These are phyloP conservation scores for Lachnellula cervina DNA, from an alignment of 2,329 filamentous ascomycete species.

Conservation along the genomic window DNA sequence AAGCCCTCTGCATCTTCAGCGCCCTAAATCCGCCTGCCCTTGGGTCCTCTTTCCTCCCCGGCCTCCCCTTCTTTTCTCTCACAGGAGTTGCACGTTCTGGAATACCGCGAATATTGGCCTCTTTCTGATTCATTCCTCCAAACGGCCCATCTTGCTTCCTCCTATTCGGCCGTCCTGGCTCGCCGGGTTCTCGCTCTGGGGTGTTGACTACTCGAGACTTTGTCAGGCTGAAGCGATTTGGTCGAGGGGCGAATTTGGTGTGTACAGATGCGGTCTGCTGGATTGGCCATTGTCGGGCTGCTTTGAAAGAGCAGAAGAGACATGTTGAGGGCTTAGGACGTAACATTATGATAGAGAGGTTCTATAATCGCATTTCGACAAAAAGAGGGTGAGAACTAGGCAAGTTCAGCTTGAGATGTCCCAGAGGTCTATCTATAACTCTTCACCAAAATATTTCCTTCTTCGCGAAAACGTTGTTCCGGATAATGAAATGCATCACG, in stretches of 20 bases:
- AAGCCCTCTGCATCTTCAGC: slow-evolving; percentile 84
- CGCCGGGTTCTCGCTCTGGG: slow-evolving; percentile 3
- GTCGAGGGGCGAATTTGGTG: slow-evolving; percentile 21
- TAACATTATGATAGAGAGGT: slow-evolving; percentile 18
- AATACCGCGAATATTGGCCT: slow-evolving; percentile 39
- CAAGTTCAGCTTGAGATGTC: neutral
- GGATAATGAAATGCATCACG: neutral
- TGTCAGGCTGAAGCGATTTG: slow-evolving; percentile 26
- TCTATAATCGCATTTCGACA: slow-evolving; percentile 10
- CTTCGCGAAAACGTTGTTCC: neutral
- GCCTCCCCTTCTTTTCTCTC: slow-evolving; percentile 10
- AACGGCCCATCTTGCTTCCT: slow-evolving; percentile 49
- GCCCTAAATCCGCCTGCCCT: slow-evolving; percentile 57
- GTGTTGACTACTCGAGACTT: slow-evolving; percentile 19
- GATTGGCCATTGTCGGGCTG: slow-evolving; percentile 18
- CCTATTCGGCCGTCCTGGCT: slow-evolving; percentile 28
- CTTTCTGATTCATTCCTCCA: slow-evolving; percentile 53
- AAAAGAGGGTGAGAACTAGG: neutral
- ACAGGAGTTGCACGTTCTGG: slow-evolving; percentile 32
- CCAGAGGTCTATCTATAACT: too few relatives aligned
- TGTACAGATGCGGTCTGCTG: slow-evolving; percentile 26
- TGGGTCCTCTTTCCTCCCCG: slow-evolving; percentile 27
- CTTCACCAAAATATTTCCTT: neutral
- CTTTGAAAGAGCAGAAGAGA: slow-evolving; percentile 26
- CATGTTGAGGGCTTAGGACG: slow-evolving; percentile 24